These are phyloP conservation scores for Gossypium thurberi DNA, from an alignment of 345 rosid genomes.

Conservation along the genomic window DNA sequence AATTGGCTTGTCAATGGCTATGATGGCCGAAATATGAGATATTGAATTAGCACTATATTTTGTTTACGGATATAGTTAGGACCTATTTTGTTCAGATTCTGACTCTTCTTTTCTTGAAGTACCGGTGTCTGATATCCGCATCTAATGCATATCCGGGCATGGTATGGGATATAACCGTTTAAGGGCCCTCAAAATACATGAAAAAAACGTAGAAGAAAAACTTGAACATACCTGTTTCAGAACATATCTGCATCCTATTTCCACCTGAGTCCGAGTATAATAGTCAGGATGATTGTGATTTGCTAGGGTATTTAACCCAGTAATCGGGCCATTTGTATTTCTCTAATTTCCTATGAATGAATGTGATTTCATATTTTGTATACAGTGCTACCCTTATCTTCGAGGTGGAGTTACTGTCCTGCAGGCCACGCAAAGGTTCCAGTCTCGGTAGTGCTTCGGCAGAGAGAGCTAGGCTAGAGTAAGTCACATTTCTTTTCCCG, in stretches of 20 bases:
- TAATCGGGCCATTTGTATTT: neutral
- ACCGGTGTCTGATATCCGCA: neutral
- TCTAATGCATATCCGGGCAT: too few species aligned
- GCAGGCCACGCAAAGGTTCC: conserved; percentile 52
- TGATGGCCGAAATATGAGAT: neutral
- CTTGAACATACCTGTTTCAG: neutral
- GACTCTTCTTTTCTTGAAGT: neutral
- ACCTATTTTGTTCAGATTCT: neutral
- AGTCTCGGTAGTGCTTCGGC: conserved; percentile 60
- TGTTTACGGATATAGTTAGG: neutral
- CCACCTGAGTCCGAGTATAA: neutral
- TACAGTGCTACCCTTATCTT: conserved; percentile 83
- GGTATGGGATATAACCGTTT: too few species aligned
- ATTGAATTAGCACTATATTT: neutral
- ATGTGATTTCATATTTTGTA: conserved; percentile 5
- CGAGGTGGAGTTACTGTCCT: conserved; percentile 53
- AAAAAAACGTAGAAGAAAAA: neutral
- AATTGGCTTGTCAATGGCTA: neutral
- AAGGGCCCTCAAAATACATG: neutral
- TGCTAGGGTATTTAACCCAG: neutral
- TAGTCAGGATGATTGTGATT: neutral
- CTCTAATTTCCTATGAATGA: neutral
- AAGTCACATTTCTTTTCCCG: conserved; percentile 18
- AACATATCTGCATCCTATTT: neutral
- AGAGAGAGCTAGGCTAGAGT: conserved; percentile 92